Conservation (phyloP, 768 basidiomycete species). For the Kwoniella newhampshirensis region DNA sequence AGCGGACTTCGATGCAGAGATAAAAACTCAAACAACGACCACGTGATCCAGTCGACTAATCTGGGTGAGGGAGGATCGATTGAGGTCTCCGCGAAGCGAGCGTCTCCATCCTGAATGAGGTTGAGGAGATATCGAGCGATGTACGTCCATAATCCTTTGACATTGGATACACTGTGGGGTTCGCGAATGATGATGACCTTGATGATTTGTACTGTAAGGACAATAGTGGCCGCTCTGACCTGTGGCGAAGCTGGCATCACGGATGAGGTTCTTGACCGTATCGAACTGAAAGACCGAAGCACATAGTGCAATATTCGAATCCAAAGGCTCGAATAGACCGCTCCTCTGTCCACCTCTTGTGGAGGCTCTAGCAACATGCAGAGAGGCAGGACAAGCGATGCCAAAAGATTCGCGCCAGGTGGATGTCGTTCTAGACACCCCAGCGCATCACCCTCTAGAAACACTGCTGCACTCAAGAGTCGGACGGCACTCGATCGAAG, state of each 20-base stretch:
- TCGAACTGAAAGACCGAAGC: constrained; percentile 1
- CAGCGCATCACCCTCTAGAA: constrained; percentile 31
- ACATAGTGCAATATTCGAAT: constrained; percentile 27
- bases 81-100: constrained; percentile 12
- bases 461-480: constrained; percentile 26
- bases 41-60: constrained; percentile 38
- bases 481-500: constrained; percentile 24
- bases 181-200: constrained; percentile 40
- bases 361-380: constrained; percentile 18
- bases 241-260: neutral
- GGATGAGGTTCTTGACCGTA: neutral
- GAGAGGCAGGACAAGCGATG: constrained; percentile 25
- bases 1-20: constrained; percentile 30
- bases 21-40: constrained; percentile 37
- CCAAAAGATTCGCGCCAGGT: constrained; percentile 16
- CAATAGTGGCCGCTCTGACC: constrained; percentile 7
- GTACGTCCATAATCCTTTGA: constrained; percentile 36
- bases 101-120: constrained; percentile 23
- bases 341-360: constrained; percentile 19
- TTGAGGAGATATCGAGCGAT: constrained; percentile 17
- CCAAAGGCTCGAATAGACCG: constrained; percentile 23
- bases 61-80: constrained; percentile 8
- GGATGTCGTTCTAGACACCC: constrained; percentile 20
- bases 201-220: constrained; percentile 36
- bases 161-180: constrained; percentile 23